Percentiles rank a stretch among this genome's conserved stretches.
These are phyloP conservation scores for Suillus plorans DNA, from an alignment of 768 basidiomycete species.

Conservation along the genomic window DNA sequence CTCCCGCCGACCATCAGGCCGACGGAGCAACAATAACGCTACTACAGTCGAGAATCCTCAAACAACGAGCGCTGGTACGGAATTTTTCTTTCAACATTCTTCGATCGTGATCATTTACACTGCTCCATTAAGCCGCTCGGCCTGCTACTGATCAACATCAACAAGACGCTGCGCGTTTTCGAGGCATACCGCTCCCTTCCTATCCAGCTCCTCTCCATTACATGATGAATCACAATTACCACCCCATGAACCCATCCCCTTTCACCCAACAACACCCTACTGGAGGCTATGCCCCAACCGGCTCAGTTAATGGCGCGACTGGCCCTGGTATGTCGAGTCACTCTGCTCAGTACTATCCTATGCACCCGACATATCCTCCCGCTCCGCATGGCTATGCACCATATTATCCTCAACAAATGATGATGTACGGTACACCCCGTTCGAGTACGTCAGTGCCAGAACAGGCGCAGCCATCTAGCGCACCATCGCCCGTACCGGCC, in stretches of 20 bases:
- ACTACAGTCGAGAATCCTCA: conserved; percentile 17
- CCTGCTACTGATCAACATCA: conserved; percentile 14
- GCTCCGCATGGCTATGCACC: conserved; percentile 47
- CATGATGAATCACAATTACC: conserved; percentile 72
- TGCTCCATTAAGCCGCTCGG: conserved; percentile 18
- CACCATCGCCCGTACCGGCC: conserved; percentile 33
- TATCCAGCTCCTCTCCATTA: conserved; percentile 53
- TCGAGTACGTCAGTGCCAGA: conserved; percentile 36
- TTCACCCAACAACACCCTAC: conserved; percentile 40
- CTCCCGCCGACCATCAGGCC: conserved; percentile 26
- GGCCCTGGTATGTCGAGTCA: conserved; percentile 40
- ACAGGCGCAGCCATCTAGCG: conserved; percentile 31
- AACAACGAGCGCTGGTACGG: conserved; percentile 18
- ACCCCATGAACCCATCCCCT: conserved; percentile 54
- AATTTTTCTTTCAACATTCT: not conserved
- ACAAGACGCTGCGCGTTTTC: conserved; percentile 33
- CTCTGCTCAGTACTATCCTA: conserved; percentile 53
- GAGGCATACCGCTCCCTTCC: conserved; percentile 46
- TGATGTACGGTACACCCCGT: conserved; percentile 59
- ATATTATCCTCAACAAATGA: conserved; percentile 60
- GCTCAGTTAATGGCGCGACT: conserved; percentile 38
- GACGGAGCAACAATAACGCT: conserved; percentile 22
- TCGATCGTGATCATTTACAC: conserved; percentile 8
- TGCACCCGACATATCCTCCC: conserved; percentile 51
- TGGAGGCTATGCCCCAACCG: conserved; percentile 33